Evolutionary conservation across 2,329 filamentous ascomycete species (phyloP).

Genomic region (Aspergillus brasiliensis): DNA sequence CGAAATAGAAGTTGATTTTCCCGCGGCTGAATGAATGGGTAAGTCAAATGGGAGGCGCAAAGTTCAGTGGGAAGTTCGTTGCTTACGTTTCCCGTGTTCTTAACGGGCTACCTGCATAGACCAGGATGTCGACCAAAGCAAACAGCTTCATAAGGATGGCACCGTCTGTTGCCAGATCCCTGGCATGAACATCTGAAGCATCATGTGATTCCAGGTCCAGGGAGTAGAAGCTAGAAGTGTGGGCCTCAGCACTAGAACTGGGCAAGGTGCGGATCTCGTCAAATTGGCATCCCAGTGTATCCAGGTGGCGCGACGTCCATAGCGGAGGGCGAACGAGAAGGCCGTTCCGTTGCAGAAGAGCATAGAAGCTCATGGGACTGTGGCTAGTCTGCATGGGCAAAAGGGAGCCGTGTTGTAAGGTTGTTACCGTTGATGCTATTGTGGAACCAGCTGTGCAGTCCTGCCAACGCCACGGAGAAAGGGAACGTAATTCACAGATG

Average conservation of each 20-base stretch:
- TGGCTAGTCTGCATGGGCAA: neutral
- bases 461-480: no score
- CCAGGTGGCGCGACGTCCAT: constrained; percentile 18
- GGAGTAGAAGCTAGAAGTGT: no score
- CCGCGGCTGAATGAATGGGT: neutral
- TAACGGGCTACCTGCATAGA: neutral
- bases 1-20: constrained; percentile 14
- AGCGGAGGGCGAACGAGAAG: constrained; percentile 10
- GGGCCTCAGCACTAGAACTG: no score
- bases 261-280: constrained; percentile 3
- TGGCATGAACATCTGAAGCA: neutral
- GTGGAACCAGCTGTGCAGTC: no score
- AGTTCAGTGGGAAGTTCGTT: no score
- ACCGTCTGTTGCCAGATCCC: neutral
- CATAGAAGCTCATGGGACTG: constrained; percentile 2
- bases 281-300: constrained; percentile 17
- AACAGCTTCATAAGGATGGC: neutral
- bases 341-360: neutral
- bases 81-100: no score
- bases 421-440: no score
- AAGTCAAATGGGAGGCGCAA: neutral
- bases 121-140: neutral
- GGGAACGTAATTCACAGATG: no score
- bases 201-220: neutral
- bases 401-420: no score